Base-by-base conservation (phyloP, 2,329 filamentous ascomycete genomes). In the Penicillium glabrum region DNA sequence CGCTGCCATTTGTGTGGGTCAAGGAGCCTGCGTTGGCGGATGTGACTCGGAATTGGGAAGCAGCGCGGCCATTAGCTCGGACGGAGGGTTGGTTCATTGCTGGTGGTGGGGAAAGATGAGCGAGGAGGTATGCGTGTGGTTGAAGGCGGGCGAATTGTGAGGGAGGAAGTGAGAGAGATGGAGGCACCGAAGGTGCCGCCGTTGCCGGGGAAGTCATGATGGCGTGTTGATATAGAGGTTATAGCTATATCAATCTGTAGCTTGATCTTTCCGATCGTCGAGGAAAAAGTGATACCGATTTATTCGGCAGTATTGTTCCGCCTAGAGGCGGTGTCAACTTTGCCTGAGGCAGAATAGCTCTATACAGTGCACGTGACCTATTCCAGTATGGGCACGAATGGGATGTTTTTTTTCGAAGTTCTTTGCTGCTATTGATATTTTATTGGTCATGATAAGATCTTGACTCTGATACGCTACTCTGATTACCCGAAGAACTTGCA, bases 1-100 rank as follows among this genome's bases (percentile, higher is more conserved):
- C 89, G 67, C 91, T 96, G 51, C 95, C 95, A 71, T 96, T 88
- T 54, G 91, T 89, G 73, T 99, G 92, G 0, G 91, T 90, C 49
- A 99, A 80, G 23, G 91, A 95, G 26, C 90, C 89, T 0, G 86
- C 86, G 75, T 97, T 95, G 66, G 95, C 82, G 33, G 87, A 86
- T n/a, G 89, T 86, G 23, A 81, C 74, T 45, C 95, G 88, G 57
- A 87, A 85, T 67, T 93, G 83, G 29, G 83, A 79, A 7, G 90
- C 85, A 2, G 81, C 75, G 63, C 95, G 90, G 61, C 90, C 90
- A 74, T 96, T 97, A 70, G 92, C 90, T 68, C 95, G 89, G 45
- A 85, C 80, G 2, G 89, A 82, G 51, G 83, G 77, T 55, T 79
- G 76, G 52, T 77, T 72, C 62, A 79, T 78, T 26, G 79, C 59